phyloP scores from a whole-genome alignment of 1,284 basidiomycete species.

The Cryptococcus sp. region DNA sequence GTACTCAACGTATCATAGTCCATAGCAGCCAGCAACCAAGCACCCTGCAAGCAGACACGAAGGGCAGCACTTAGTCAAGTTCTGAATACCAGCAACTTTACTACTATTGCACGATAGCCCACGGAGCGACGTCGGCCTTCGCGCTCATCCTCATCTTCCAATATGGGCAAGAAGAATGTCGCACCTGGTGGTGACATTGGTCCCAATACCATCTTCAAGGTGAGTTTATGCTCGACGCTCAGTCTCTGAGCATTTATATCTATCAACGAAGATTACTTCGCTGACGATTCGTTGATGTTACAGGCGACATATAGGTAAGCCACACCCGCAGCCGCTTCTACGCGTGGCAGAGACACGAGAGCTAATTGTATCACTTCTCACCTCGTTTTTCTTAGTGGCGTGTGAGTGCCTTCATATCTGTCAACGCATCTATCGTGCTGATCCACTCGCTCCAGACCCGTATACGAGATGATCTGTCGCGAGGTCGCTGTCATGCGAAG shows the following conservation, averaged over 20 bases:
- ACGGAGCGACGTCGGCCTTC: no score
- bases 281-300: not conserved
- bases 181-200: slow-evolving; percentile 35
- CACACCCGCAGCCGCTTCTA: not conserved
- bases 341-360: no score
- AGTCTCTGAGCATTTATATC: no score
- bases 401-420: slow-evolving; percentile 42
- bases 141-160: not conserved
- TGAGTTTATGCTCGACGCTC: slow-evolving; percentile 10
- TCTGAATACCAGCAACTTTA: no score
- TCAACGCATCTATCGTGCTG: not conserved
- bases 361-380: no score
- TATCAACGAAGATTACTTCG: not conserved
- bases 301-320: slow-evolving; percentile 43
- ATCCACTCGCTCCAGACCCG: slow-evolving; percentile 36
- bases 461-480: slow-evolving; percentile 74
- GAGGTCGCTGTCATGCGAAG: slow-evolving; percentile 96
- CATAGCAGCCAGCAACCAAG: no score
- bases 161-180: slow-evolving; percentile 38
- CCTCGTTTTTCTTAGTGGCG: slow-evolving; percentile 39
- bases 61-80: no score
- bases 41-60: no score
- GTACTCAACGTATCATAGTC: no score
- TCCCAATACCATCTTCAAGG: slow-evolving; percentile 44
- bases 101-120: no score